Evolutionary conservation across 2,329 filamentous ascomycete genomes (phyloP).

Genomic region (Botrytis sinoallii): DNA sequence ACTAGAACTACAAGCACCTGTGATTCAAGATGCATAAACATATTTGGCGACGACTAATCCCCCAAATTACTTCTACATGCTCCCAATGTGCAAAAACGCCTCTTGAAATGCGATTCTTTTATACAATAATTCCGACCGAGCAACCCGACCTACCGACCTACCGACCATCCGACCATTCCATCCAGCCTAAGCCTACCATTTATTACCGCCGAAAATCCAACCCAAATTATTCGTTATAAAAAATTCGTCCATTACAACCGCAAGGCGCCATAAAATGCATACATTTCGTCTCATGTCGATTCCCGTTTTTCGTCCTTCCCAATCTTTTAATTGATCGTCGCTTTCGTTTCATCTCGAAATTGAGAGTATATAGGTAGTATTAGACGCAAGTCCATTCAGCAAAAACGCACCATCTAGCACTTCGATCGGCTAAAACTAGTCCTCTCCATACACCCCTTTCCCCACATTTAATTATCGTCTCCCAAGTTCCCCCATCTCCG

Average conservation of each 20-base stretch:
- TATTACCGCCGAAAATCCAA: constrained; percentile 12
- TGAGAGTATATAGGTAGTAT: constrained; percentile 15
- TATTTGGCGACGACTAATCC: constrained; percentile 5
- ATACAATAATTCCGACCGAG: constrained; percentile 13
- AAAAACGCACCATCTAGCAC: constrained; percentile 88
- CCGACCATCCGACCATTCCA: background rate
- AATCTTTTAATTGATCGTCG: background rate
- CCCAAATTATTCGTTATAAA: constrained; percentile 17
- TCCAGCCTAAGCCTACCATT: background rate
- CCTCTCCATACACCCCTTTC: constrained; percentile 79
- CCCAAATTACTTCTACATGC: constrained; percentile 18
- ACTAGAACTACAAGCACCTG: constrained; percentile 15
- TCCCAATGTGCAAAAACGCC: constrained; percentile 11
- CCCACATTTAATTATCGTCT: constrained; percentile 87
- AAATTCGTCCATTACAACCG: constrained; percentile 14
- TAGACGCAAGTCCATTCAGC: constrained; percentile 64
- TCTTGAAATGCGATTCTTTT: constrained; percentile 5
- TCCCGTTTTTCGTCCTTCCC: background rate
- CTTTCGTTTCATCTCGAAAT: background rate
- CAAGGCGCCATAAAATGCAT: constrained; percentile 13
- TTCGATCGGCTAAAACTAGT: constrained; percentile 77
- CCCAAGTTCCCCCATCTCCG: constrained; percentile 75
- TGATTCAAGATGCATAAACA: background rate
- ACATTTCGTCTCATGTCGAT: constrained; percentile 5
- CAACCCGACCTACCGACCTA: background rate